Evolutionary conservation across 164 flowering plant species (phyloP).

Genomic region (Platanus orientalis): DNA sequence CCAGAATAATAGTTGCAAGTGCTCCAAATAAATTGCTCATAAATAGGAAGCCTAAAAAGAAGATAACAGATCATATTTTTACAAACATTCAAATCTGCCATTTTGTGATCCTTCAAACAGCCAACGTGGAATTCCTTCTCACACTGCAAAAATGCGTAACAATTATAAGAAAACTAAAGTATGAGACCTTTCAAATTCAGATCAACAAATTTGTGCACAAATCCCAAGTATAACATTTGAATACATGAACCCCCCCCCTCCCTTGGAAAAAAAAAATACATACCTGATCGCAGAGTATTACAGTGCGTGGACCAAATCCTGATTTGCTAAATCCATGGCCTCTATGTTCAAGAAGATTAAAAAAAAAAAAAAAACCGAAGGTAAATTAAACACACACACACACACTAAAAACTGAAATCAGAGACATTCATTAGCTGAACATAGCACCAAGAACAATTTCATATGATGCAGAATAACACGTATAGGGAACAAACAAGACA

Average conservation of each 20-base stretch:
- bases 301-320: constrained; percentile 69
- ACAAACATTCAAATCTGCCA: constrained; percentile 65
- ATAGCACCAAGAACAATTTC: no score
- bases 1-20: neutral
- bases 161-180: neutral
- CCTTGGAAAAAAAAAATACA: neutral
- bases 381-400: neutral
- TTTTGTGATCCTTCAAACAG: constrained; percentile 63
- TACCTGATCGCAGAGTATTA: constrained; percentile 96
- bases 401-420: no score
- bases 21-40: neutral
- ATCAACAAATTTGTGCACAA: neutral
- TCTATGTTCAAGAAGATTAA: constrained; percentile 39
- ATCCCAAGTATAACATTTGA: no score
- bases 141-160: constrained; percentile 49
- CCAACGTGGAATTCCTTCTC: constrained; percentile 90
- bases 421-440: no score
- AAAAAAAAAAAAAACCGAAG: neutral
- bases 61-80: neutral
- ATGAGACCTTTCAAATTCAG: neutral
- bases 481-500: no score
- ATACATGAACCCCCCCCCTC: neutral
- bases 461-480: no score
- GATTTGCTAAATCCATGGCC: constrained; percentile 49
- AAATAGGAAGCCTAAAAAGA: neutral